phyloP scores from a whole-genome alignment of 2,329 filamentous ascomycete species.

The Aspergillus phoenicis region DNA sequence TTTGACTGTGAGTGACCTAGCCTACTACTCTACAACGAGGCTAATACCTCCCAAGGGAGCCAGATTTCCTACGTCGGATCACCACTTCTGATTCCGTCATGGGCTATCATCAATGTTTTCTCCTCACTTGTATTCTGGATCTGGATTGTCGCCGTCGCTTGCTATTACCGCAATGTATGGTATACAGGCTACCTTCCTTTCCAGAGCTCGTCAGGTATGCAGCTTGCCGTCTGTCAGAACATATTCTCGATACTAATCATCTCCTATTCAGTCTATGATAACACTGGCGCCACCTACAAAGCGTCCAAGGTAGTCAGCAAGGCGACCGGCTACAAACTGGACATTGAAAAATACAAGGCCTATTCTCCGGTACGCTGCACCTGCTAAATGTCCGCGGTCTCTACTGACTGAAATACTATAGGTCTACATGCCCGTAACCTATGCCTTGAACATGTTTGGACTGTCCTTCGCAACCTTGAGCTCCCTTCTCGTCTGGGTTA shows the following conservation, averaged over 20 bases:
- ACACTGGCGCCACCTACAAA: slow-evolving; percentile 65
- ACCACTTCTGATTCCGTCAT: slow-evolving; percentile 67
- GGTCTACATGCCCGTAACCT: slow-evolving; percentile 32
- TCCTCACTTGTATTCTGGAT: slow-evolving; percentile 67
- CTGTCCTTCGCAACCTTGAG: slow-evolving; percentile 66
- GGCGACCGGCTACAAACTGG: slow-evolving; percentile 58
- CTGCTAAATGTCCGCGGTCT: slow-evolving; percentile 58
- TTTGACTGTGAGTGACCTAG: slow-evolving; percentile 45
- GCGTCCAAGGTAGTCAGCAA: slow-evolving; percentile 61
- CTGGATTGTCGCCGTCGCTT: slow-evolving; percentile 56
- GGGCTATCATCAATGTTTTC: slow-evolving; percentile 69
- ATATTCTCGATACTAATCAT: neutral
- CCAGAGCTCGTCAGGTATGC: slow-evolving; percentile 33
- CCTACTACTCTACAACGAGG: slow-evolving; percentile 42
- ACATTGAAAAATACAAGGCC: slow-evolving; percentile 63
- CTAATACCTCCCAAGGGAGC: slow-evolving; percentile 22
- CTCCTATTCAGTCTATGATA: slow-evolving; percentile 61
- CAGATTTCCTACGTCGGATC: slow-evolving; percentile 30
- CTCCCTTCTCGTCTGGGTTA: slow-evolving; percentile 44
- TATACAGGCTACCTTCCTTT: slow-evolving; percentile 65
- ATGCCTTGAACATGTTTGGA: slow-evolving; percentile 49
- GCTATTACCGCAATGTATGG: slow-evolving; percentile 69
- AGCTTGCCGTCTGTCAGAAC: neutral
- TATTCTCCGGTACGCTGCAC: slow-evolving; percentile 62
- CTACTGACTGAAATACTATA: neutral